A percentile compares a stretch with the other conserved stretches of the same genome.
Evolutionary conservation across 2,329 filamentous ascomycete species (phyloP).

Genomic region (Venturia nashicola): DNA sequence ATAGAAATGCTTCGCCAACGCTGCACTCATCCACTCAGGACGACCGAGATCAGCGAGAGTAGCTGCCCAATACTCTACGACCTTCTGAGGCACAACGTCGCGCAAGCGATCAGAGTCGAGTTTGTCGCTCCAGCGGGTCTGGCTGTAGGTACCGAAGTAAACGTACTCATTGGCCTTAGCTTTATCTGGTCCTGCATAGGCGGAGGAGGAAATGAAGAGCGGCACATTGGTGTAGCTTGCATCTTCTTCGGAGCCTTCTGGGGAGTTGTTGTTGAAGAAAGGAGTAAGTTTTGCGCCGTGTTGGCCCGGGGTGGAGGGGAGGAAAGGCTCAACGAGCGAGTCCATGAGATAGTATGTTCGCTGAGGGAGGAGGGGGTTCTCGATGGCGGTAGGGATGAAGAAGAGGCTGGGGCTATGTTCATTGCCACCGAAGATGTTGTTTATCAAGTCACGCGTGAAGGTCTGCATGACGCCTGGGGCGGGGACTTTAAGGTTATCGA

Average conservation of each 20-base stretch:
- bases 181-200: constrained; percentile 7
- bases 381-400: constrained; percentile 18
- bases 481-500: constrained; percentile 17
- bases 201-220: constrained; percentile 25
- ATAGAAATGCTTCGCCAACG: constrained; percentile 30
- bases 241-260: constrained; percentile 16
- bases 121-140: constrained; percentile 31
- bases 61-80: constrained; percentile 29
- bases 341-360: constrained; percentile 32
- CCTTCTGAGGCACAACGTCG: constrained; percentile 23
- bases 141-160: constrained; percentile 35
- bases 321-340: constrained; percentile 25
- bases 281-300: constrained; percentile 35
- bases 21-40: constrained; percentile 29
- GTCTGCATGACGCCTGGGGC: constrained; percentile 15
- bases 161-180: constrained; percentile 18
- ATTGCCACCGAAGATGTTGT: constrained; percentile 19
- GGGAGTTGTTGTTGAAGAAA: constrained; percentile 29
- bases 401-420: constrained; percentile 30
- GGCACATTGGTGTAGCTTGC: constrained; percentile 26
- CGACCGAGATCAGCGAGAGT: constrained; percentile 23
- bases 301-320: constrained; percentile 26
- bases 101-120: constrained; percentile 30
- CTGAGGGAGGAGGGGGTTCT: constrained; percentile 18
- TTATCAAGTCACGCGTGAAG: constrained; percentile 28